Base-by-base conservation (phyloP, 202 grass and related monocot genomes). In the Carex sylvatica region DNA sequence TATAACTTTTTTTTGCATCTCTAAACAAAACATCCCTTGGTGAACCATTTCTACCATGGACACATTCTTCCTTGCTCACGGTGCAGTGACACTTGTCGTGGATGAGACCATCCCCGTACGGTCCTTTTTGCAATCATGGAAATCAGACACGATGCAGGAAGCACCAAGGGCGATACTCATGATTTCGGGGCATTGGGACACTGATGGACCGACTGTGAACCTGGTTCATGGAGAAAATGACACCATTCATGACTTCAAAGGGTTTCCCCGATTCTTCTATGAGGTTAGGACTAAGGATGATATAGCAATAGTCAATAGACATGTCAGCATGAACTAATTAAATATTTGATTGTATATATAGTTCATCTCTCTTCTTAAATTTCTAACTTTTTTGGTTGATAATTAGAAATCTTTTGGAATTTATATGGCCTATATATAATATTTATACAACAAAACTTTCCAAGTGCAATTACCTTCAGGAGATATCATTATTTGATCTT, bases 1-100 rank as follows among this genome's bases (percentile, higher is more conserved):
- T 36, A 4, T 55, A 55, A 18, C 14, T 16, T 55, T 4, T 14
- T 0, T 55, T 18, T 16, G 4, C 11, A 13, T 55, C 53, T 16
- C 69, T 51, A 9, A 51, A 22, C 35, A 44, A 5, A 22, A 24
- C 24, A 14, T 73, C 33, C 7, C 44, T 70, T 35, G 7, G 33
- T 49, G 20, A 42, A 73, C 15, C 69, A 44, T 15, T 62, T n/a
- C 11, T 26, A 38, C 84, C 70, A 95, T 97, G 94, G 94, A 97
- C 84, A 97, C 94, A 59, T 97, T 97, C 89, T 97, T 90, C 91
- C 42, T 97, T 10, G 89, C 94, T 6, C 94, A 97, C 73, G 91
- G 94, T 28, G 84, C 94, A 70, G 89, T 89, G 19, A 85, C 59
- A 86, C 87, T 97, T 22, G 66, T 88, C 73, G 87, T 91, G 75